Conservation (phyloP, 208 protist species). For the Leishmania amazonensis region DNA sequence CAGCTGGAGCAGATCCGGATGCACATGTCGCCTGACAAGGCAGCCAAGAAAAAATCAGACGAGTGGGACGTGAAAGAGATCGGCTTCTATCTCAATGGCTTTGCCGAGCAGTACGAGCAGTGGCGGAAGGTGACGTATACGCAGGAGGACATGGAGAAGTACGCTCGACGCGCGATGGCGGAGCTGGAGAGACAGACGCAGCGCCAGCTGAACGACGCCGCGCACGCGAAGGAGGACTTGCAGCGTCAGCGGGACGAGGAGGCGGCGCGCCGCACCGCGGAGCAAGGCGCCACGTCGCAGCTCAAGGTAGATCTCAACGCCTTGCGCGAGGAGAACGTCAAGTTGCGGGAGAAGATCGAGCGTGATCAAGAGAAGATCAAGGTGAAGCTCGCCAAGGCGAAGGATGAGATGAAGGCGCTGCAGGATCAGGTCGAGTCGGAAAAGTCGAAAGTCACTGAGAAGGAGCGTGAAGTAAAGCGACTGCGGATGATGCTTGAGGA, state of each 20-base stretch:
- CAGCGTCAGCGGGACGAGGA: conserved; percentile 76
- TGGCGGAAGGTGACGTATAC: conserved; percentile 84
- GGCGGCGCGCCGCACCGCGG: conserved; percentile 53
- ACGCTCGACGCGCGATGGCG: conserved; percentile 59
- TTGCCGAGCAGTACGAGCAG: conserved; percentile 71
- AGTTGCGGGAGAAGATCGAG: conserved; percentile 91
- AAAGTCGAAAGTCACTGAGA: conserved; percentile 54
- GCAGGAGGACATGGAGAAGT: conserved; percentile 88
- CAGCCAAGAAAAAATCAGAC: conserved; percentile 64
- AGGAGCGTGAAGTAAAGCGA: conserved; percentile 78
- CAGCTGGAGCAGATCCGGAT: conserved; percentile 63
- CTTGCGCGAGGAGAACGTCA: conserved; percentile 81
- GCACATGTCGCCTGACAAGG: conserved; percentile 67
- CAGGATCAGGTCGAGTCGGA: conserved; percentile 76
- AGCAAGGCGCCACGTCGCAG: conserved; percentile 73
- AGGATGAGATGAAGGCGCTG: conserved; percentile 76
- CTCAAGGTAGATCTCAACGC: conserved; percentile 80
- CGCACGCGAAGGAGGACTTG: conserved; percentile 69
- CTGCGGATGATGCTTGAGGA: conserved; percentile 86
- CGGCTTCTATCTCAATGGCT: conserved; percentile 73
- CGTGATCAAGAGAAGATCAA: conserved; percentile 93
- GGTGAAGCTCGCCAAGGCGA: conserved; percentile 77
- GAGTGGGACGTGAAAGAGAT: conserved; percentile 92
- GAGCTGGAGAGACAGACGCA: conserved; percentile 77
- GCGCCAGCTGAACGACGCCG: conserved; percentile 69